Conservation (phyloP, 805 yeast genomes). For the Nakazawaea ishiwadae region DNA sequence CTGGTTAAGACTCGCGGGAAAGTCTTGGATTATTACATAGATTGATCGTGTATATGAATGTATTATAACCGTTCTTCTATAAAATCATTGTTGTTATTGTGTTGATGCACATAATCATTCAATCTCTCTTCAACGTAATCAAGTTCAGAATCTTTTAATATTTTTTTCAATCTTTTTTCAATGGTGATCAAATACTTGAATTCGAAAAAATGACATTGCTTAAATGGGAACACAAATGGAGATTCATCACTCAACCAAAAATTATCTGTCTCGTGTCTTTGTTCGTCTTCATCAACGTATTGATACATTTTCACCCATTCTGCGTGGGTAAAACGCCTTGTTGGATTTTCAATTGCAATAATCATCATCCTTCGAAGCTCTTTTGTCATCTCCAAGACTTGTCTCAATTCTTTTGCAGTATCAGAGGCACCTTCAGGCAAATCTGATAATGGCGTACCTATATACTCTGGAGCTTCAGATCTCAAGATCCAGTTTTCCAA, state of each 20-base stretch:
- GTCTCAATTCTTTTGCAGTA: constrained; percentile 15
- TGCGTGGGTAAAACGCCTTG: constrained; percentile 38
- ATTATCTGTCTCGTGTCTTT: constrained; percentile 18
- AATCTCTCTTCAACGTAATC: constrained; percentile 1
- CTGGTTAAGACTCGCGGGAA: constrained; percentile 24
- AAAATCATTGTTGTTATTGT: not conserved
- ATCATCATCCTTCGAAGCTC: constrained; percentile 26
- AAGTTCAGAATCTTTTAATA: constrained; percentile 1
- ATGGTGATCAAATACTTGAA: constrained; percentile 9
- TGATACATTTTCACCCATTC: constrained; percentile 46
- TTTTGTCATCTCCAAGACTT: constrained; percentile 22
- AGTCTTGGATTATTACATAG: constrained; percentile 9
- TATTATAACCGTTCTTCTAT: not conserved
- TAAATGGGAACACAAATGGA: constrained; percentile 66
- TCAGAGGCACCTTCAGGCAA: constrained; percentile 7
- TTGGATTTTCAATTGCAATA: constrained; percentile 34
- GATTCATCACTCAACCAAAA: constrained; percentile 66
- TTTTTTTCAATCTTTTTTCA: constrained; percentile 1
- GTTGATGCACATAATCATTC: not conserved
- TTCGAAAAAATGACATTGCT: constrained; percentile 59
- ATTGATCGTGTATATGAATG: constrained; percentile 9
- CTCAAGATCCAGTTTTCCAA: not conserved
- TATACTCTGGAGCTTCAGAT: not conserved
- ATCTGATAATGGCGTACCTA: not conserved
- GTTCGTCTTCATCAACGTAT: constrained; percentile 25